Conservation (phyloP, 108 stramenopile genomes). For the Cyclotella distinguenda region DNA sequence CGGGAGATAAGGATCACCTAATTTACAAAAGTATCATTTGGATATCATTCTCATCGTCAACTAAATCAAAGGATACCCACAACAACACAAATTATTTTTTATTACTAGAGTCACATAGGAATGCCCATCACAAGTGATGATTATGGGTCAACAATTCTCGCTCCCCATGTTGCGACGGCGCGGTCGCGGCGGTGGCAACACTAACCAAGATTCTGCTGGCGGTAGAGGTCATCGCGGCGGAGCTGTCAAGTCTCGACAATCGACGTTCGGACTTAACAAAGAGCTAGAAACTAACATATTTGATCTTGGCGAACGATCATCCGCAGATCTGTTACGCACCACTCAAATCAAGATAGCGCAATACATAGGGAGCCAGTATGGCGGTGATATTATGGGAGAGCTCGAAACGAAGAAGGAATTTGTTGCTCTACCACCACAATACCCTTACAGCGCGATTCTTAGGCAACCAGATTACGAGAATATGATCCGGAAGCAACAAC, state of each 20-base stretch:
- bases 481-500: conserved; percentile 4
- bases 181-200: neutral
- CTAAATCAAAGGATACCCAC: no score
- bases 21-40: no score
- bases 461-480: neutral
- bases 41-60: no score
- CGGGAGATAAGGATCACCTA: no score
- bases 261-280: conserved; percentile 7
- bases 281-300: conserved; percentile 17
- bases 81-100: no score
- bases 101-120: no score
- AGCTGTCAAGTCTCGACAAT: neutral
- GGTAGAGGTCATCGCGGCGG: neutral
- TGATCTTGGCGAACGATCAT: conserved; percentile 15
- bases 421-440: neutral
- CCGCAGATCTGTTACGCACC: conserved; percentile 8
- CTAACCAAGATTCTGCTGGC: neutral
- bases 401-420: conserved; percentile 22
- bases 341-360: conserved; percentile 18
- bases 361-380: conserved; percentile 17
- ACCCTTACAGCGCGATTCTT: neutral
- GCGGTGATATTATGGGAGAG: conserved; percentile 27
- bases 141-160: no score
- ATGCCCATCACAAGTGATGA: no score
- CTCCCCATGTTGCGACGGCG: no score